Conservation (phyloP, 441 rosid species). For the Isatis lusitanica region DNA sequence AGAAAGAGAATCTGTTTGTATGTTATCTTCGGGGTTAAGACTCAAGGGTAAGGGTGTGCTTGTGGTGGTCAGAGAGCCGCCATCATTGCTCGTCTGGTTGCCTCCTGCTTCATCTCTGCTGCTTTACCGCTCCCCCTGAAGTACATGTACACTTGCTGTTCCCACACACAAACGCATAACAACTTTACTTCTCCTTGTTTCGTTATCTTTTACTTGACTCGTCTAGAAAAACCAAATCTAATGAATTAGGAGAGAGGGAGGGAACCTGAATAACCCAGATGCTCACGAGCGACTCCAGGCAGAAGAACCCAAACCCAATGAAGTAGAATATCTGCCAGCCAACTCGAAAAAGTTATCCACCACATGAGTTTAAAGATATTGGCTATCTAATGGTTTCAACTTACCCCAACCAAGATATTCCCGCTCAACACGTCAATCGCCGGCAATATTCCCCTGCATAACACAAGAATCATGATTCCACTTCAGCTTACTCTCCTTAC, state of each 20-base stretch:
- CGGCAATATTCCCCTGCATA: slow-evolving; percentile 86
- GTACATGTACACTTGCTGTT: slow-evolving; percentile 99
- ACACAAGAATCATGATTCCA: slow-evolving; percentile 20
- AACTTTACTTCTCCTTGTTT: slow-evolving; percentile 1
- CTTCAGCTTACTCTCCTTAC: neutral
- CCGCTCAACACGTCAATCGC: slow-evolving; percentile 66
- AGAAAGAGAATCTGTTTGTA: slow-evolving; percentile 8
- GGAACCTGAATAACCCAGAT: slow-evolving; percentile 97
- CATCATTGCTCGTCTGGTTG: slow-evolving; percentile 69
- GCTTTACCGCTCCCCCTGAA: slow-evolving; percentile 97
- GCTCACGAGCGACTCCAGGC: slow-evolving; percentile 82
- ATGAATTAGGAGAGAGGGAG: neutral
- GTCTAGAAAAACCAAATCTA: neutral
- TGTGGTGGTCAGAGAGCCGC: slow-evolving; percentile 46
- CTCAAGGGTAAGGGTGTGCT: neutral
- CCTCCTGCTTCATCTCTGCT: slow-evolving; percentile 83
- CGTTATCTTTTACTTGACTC: neutral
- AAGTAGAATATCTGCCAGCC: slow-evolving; percentile 83
- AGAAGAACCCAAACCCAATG: slow-evolving; percentile 79
- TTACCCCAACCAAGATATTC: slow-evolving; percentile 80
- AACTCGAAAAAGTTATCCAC: neutral
- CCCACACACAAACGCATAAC: neutral
- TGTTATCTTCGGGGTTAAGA: slow-evolving; percentile 4
- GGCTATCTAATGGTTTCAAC: slow-evolving; percentile 28
- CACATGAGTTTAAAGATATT: slow-evolving; percentile 1